Evolutionary conservation across 1,284 basidiomycete species (phyloP).

Genomic region (Cryptococcus sp.): DNA sequence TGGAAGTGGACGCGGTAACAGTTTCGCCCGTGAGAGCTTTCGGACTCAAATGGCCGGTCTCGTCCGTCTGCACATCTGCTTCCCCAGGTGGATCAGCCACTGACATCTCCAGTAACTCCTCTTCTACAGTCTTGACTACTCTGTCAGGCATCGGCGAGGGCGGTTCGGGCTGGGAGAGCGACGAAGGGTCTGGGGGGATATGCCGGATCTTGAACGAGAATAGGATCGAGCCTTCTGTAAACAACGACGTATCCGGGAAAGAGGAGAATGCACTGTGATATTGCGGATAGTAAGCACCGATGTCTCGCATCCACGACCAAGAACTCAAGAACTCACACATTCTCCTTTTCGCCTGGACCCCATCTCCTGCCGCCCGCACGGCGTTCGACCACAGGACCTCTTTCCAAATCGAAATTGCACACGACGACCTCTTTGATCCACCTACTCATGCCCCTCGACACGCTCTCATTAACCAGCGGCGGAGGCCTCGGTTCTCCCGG

Average conservation of each 20-base stretch:
- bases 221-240: constrained; percentile 59
- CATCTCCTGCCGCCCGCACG: constrained; percentile 64
- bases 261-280: constrained; percentile 79
- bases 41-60: neutral
- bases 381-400: constrained; percentile 78
- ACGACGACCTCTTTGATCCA: constrained; percentile 80
- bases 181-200: constrained; percentile 53
- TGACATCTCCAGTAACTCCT: constrained; percentile 11
- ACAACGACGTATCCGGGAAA: constrained; percentile 86
- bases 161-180: constrained; percentile 41
- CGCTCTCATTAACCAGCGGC: constrained; percentile 57
- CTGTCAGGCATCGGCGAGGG: constrained; percentile 42
- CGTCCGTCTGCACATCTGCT: constrained; percentile 10
- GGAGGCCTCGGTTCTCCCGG: constrained; percentile 44
- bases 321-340: constrained; percentile 65
- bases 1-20: neutral
- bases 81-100: constrained; percentile 17
- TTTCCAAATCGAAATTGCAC: constrained; percentile 85
- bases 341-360: constrained; percentile 72
- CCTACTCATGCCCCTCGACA: constrained; percentile 61
- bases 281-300: neutral
- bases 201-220: constrained; percentile 58
- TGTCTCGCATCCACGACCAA: neutral
- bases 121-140: constrained; percentile 16
- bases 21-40: constrained; percentile 3